Base-by-base conservation (phyloP, 176 grass and related monocot species). In the Tillandsia leiboldiana region DNA sequence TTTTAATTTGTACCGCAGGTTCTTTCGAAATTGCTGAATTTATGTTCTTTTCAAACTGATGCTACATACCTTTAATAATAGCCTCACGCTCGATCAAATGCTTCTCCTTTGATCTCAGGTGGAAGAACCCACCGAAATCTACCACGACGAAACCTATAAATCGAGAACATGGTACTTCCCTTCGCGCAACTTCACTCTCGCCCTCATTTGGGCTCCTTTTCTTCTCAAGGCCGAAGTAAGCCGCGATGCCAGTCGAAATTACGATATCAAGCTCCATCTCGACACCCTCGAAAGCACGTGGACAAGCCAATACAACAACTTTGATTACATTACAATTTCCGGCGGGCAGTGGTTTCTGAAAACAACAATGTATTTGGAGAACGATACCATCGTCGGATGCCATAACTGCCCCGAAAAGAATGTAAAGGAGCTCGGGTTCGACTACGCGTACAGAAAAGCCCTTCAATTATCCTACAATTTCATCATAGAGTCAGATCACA, bases 271-370 rank as follows among this genome's bases (percentile, higher is more conserved):
- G 33, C 82, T 93, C 56, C 80, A 93, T 67, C 72, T 90, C 9
- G 89, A 90, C 17, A 63, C 62, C 3, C 82, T 99, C 1, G 94
- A 93, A 49, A 51, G 51, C 64, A 84, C 71, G 9, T 99, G 94
- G 94, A 82, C 83, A 0, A 74, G 49, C 23, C 72, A 78, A 11
- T 99, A 91, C 74, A 53, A 69, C 26, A 87, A 33, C 49, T 93
- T 93, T n/a, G 89, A 93, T 64, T 88, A 99, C 7, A 69, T 90
- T 0, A 58, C 93, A 20, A 93, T 93, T 52, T 99, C 94, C 0
- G 88, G 81, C 2, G 89, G 94, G 3, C 94, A 90, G 22, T 99
- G 94, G 90, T 99, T 90, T 64, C 77, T 88, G 72, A 99, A 93
- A 71, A 79, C 80, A 2, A 79, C 94, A 29, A 66, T 93, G 27